These are phyloP conservation scores for Pichia phayaonensis DNA, from an alignment of 805 yeast species.

Conservation along the genomic window DNA sequence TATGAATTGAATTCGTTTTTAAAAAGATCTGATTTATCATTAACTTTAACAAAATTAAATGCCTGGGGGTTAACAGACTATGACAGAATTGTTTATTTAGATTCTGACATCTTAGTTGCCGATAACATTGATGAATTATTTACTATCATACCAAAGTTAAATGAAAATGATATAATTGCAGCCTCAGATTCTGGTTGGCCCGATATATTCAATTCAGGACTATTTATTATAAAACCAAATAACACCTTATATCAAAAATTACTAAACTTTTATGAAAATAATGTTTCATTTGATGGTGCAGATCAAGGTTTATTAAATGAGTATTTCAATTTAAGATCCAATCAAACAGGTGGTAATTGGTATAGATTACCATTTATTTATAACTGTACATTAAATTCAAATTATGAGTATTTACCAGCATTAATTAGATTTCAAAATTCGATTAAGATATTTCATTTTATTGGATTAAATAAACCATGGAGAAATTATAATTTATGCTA, in stretches of 20 bases:
- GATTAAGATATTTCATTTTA: conserved; percentile 56
- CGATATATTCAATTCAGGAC: conserved; percentile 79
- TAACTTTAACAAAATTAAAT: conserved; percentile 46
- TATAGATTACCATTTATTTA: conserved; percentile 66
- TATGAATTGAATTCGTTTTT: conserved; percentile 16
- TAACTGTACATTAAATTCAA: conserved; percentile 59
- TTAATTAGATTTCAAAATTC: conserved; percentile 21
- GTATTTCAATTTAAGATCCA: conserved; percentile 38
- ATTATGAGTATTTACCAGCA: conserved; percentile 31
- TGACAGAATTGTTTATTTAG: conserved; percentile 50
- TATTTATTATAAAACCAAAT: conserved; percentile 54
- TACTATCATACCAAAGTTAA: conserved; percentile 14
- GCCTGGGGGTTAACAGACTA: conserved; percentile 40
- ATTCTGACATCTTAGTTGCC: conserved; percentile 47
- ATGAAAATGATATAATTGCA: conserved; percentile 36
- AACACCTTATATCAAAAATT: conserved; percentile 35
- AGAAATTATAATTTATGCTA: conserved; percentile 7
- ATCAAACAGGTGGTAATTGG: conserved; percentile 40
- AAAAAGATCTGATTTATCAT: conserved; percentile 25
- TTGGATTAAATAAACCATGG: conserved; percentile 52
- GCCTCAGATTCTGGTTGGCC: conserved; percentile 90
- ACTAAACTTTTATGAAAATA: conserved; percentile 20
- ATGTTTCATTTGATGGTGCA: conserved; percentile 67
- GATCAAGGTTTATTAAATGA: conserved; percentile 88
- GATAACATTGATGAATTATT: conserved; percentile 27